These are phyloP conservation scores for Chaetomium sp. DNA, from an alignment of 2,329 filamentous ascomycete species.

Conservation along the genomic window DNA sequence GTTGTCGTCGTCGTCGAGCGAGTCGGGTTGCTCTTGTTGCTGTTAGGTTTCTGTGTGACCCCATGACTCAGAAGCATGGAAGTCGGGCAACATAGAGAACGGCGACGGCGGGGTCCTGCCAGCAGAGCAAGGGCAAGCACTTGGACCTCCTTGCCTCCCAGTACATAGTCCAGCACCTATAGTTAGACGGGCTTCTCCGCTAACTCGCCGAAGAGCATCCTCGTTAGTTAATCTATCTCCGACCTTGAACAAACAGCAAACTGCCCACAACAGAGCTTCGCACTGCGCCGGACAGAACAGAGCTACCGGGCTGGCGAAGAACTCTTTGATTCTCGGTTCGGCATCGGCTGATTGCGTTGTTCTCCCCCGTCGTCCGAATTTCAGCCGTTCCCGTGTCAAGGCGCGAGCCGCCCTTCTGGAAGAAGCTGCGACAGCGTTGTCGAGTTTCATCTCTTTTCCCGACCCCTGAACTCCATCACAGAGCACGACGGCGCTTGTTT, in stretches of 20 bases:
- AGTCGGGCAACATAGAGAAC: not conserved
- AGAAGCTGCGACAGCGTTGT: slow-evolving; percentile 34
- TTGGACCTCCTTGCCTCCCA: too few relatives aligned
- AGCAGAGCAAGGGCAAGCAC: too few relatives aligned
- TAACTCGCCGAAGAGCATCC: too few relatives aligned
- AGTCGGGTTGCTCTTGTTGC: not conserved
- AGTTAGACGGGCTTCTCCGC: too few relatives aligned
- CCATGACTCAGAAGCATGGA: not conserved
- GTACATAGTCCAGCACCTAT: too few relatives aligned
- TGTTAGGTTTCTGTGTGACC: not conserved
- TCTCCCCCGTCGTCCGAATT: slow-evolving; percentile 17
- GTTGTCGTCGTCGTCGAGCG: not conserved
- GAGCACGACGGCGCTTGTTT: slow-evolving; percentile 32
- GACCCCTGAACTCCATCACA: slow-evolving; percentile 23
- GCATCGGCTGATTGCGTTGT: not conserved
- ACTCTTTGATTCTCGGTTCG: not conserved
- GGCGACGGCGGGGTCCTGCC: too few relatives aligned
- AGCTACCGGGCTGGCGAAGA: not conserved
- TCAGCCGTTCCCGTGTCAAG: slow-evolving; percentile 10
- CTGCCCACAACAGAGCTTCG: too few relatives aligned
- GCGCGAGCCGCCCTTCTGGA: slow-evolving; percentile 34
- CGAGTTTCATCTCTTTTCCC: slow-evolving; percentile 35
- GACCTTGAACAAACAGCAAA: not conserved
- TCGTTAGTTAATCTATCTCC: not conserved
- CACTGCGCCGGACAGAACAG: not conserved